A percentile compares a stretch with the other conserved stretches of the same genome.
Conservation (phyloP, 164 flowering plant genomes). For the Pachysandra terminalis region DNA sequence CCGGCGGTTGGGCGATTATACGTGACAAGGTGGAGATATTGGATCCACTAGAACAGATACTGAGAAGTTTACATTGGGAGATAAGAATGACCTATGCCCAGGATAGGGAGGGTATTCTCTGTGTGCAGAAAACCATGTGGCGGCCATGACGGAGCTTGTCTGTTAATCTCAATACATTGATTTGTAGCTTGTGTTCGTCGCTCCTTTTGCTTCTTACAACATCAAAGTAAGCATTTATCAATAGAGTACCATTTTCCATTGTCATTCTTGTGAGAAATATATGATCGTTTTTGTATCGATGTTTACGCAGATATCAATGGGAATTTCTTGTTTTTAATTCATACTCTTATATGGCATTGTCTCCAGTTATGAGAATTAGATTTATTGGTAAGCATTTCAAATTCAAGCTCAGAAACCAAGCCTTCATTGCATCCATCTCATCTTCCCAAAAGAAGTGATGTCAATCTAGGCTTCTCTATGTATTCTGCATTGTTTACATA, state of each 20-base stretch:
- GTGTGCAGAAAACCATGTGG: conserved; percentile 82
- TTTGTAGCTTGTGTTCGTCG: conserved; percentile 7
- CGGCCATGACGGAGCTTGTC: conserved; percentile 53
- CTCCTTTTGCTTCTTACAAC: background rate
- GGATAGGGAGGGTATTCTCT: conserved; percentile 70
- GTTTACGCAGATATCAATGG: background rate
- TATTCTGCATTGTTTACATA: no score
- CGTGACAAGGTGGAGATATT: conserved; percentile 82
- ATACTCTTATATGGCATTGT: background rate
- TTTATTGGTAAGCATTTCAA: no score
- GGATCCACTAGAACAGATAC: conserved; percentile 60
- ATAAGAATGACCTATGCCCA: conserved; percentile 73
- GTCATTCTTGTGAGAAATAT: background rate
- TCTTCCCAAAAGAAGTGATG: no score
- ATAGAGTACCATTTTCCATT: background rate
- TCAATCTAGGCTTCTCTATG: no score
- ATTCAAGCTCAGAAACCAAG: no score
- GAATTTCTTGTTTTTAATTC: background rate
- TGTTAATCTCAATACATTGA: background rate
- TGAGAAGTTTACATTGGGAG: conserved; percentile 84
- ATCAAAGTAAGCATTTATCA: conserved; percentile 1
- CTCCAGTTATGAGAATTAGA: background rate
- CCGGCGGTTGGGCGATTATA: conserved; percentile 86
- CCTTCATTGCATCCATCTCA: no score
- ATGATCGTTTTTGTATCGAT: background rate